A percentile compares a stretch with the other conserved stretches of the same genome.
phyloP scores from a whole-genome alignment of 1,139 yeast species.

The Geotrichum siamense region DNA sequence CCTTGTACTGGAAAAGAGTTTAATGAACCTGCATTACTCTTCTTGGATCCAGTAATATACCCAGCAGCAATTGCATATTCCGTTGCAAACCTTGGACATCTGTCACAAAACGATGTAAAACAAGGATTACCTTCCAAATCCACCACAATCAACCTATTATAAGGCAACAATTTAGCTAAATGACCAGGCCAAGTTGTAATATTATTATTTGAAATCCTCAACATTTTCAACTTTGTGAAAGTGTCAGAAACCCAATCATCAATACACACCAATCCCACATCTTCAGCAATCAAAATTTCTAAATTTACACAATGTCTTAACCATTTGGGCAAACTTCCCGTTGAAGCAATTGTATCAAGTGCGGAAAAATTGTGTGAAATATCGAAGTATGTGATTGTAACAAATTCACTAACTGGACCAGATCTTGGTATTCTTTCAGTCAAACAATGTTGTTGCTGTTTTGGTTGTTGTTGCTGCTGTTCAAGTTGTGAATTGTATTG shows the following conservation, averaged over 20 bases:
- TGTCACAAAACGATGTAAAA: constrained; percentile 12
- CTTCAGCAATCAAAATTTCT: constrained; percentile 26
- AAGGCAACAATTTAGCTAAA: constrained; percentile 23
- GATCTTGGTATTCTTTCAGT: background rate
- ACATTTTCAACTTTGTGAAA: constrained; percentile 24
- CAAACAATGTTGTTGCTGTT: background rate
- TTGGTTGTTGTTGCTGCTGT: background rate
- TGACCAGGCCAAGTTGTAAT: constrained; percentile 33
- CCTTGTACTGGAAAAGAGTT: background rate
- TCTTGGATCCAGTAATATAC: constrained; percentile 4
- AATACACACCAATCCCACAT: constrained; percentile 25
- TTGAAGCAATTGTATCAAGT: constrained; percentile 21
- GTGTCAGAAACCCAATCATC: constrained; percentile 31
- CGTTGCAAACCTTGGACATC: constrained; percentile 18
- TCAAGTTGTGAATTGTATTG: background rate
- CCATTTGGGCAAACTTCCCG: constrained; percentile 31
- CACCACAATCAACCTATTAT: constrained; percentile 25
- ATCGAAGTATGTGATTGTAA: constrained; percentile 25
- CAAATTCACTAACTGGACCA: constrained; percentile 14
- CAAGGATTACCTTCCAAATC: constrained; percentile 33
- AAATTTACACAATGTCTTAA: constrained; percentile 26
- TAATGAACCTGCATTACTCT: background rate
- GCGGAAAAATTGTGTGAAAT: constrained; percentile 22
- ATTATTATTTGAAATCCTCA: constrained; percentile 27
- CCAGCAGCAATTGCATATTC: constrained; percentile 15